Percentiles rank a stretch among this genome's conserved stretches.
Evolutionary conservation across 257 asterid species (phyloP).

Genomic region (Nicotiana tomentosiformis): DNA sequence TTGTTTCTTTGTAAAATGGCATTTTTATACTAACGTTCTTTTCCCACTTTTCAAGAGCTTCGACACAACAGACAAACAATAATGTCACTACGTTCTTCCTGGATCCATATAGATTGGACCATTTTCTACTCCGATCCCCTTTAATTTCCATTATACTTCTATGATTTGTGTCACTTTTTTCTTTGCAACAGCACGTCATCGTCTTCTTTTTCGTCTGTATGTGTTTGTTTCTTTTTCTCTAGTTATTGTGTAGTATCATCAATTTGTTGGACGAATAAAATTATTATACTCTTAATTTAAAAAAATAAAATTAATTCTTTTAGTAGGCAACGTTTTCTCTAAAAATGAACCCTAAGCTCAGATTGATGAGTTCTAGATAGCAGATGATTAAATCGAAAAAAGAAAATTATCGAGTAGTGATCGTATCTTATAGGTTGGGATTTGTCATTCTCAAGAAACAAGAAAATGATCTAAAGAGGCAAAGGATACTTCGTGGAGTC

Average conservation of each 20-base stretch:
- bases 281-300: no score
- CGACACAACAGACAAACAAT: conserved; percentile 5
- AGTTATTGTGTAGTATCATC: neutral
- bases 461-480: neutral
- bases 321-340: no score
- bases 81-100: neutral
- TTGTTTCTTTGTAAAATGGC: conserved; percentile 2
- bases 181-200: neutral
- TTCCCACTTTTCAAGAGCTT: conserved; percentile 2
- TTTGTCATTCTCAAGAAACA: neutral
- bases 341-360: no score
- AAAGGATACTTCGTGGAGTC: conserved; percentile 12
- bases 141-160: conserved; percentile 3
- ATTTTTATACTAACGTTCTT: conserved; percentile 3
- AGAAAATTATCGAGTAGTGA: neutral
- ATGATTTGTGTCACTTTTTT: neutral
- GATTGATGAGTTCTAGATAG: no score
- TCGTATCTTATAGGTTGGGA: neutral
- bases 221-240: neutral
- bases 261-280: no score
- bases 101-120: neutral
- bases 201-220: neutral
- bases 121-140: neutral
- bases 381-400: no score
- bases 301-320: no score